phyloP scores from a whole-genome alignment of 2,329 filamentous ascomycete species.

The Periconia digitata region DNA sequence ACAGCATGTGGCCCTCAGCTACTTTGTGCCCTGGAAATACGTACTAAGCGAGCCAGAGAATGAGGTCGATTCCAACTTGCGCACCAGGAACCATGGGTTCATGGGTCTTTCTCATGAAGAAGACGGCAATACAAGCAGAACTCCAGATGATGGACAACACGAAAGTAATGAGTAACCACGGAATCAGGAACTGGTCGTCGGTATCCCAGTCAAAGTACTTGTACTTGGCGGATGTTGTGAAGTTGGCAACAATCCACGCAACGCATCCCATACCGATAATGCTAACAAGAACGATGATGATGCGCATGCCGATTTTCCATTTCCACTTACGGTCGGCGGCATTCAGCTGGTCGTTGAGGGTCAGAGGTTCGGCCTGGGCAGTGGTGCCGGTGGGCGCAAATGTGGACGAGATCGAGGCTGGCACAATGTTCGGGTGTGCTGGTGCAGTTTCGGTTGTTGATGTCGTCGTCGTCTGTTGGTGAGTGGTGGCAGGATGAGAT shows the following conservation, averaged over 20 bases:
- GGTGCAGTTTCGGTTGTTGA: not conserved
- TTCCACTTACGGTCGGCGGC: slow-evolving; percentile 32
- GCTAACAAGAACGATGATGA: slow-evolving; percentile 22
- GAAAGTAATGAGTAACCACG: slow-evolving; percentile 34
- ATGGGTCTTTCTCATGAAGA: slow-evolving; percentile 23
- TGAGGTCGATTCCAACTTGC: slow-evolving; percentile 37
- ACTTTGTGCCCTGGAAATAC: too few species aligned
- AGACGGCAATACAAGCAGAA: slow-evolving; percentile 24
- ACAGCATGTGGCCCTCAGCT: too few species aligned
- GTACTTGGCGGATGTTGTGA: not conserved
- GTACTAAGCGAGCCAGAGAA: slow-evolving; percentile 40
- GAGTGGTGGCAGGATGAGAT: not conserved
- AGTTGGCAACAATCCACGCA: slow-evolving; percentile 22
- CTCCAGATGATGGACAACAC: slow-evolving; percentile 34
- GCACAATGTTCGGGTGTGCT: not conserved
- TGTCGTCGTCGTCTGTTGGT: not conserved
- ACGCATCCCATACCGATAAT: slow-evolving; percentile 37
- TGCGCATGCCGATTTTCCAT: slow-evolving; percentile 31
- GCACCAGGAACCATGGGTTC: slow-evolving; percentile 36
- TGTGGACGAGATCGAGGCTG: not conserved
- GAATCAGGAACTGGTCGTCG: slow-evolving; percentile 16
- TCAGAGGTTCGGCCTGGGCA: not conserved
- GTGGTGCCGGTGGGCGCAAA: not conserved
- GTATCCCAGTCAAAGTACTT: slow-evolving; percentile 13
- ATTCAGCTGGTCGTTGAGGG: slow-evolving; percentile 25